Percentiles rank a stretch among this genome's conserved stretches.
Evolutionary conservation across 176 grass and related monocot genomes (phyloP).

Genomic region (Oryza longistaminata): DNA sequence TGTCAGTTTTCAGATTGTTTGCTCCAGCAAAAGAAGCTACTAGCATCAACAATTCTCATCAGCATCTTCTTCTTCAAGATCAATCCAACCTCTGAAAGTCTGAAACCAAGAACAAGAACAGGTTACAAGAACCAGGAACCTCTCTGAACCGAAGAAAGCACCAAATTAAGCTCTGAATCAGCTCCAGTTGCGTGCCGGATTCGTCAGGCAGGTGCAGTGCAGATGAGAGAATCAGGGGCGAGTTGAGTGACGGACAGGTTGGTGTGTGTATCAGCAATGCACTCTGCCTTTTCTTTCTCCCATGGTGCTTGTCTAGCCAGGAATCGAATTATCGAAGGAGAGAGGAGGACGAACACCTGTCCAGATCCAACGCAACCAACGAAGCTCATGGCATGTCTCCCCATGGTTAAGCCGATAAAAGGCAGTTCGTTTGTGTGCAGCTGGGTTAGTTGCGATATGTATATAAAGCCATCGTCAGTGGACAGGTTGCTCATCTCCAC

Average conservation of each 20-base stretch:
- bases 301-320: neutral
- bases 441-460: neutral
- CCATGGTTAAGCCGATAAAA: constrained; percentile 14
- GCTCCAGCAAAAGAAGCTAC: neutral
- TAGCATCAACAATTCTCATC: too few species aligned
- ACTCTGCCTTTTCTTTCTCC: neutral
- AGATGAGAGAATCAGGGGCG: neutral
- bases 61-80: neutral
- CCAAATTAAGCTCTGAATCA: neutral
- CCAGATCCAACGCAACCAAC: neutral
- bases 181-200: neutral
- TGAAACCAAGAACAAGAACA: neutral
- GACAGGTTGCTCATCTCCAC: constrained; percentile 32
- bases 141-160: neutral
- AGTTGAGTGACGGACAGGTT: neutral
- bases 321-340: neutral
- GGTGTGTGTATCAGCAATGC: neutral
- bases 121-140: too few species aligned
- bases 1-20: neutral
- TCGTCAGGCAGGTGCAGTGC: neutral
- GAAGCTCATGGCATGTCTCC: neutral
- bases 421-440: neutral
- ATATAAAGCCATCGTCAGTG: constrained; percentile 30
- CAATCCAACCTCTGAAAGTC: neutral
- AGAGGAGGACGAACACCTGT: neutral